A percentile compares a stretch with the other conserved stretches of the same genome.
Conservation (phyloP, 305 asterid species). For the Vinca major region DNA sequence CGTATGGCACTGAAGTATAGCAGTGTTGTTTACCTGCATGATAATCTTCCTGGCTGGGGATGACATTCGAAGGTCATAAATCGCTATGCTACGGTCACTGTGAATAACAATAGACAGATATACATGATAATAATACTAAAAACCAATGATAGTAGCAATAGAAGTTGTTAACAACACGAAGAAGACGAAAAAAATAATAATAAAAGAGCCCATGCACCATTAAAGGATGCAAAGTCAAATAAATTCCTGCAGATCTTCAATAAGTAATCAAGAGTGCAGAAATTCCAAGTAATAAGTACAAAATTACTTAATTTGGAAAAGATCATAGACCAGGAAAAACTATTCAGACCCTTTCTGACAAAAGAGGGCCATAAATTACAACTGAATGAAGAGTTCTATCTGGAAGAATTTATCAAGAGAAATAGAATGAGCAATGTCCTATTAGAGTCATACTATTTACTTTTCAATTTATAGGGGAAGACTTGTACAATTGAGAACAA, state of each 20-base stretch:
- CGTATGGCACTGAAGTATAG: neutral
- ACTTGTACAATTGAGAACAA: neutral
- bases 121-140: neutral
- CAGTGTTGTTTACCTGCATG: conserved; percentile 54
- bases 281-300: neutral
- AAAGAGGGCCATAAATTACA: neutral
- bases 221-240: neutral
- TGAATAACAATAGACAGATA: conserved; percentile 14
- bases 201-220: neutral
- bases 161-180: too few species aligned
- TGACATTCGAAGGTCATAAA: conserved; percentile 66
- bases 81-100: conserved; percentile 89
- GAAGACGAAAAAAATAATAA: neutral
- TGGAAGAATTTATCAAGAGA: neutral
- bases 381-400: neutral
- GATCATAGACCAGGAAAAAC: neutral
- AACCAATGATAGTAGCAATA: too few species aligned
- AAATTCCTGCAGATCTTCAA: neutral
- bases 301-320: neutral
- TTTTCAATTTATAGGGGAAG: neutral
- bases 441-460: neutral
- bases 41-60: conserved; percentile 77
- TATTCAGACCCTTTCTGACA: neutral
- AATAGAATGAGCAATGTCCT: neutral
- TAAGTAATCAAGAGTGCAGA: neutral